A percentile compares a stretch with the other conserved stretches of the same genome.
Conservation (phyloP, 371 early-diverging fungal genomes). For the Rhizopus arrhizus region DNA sequence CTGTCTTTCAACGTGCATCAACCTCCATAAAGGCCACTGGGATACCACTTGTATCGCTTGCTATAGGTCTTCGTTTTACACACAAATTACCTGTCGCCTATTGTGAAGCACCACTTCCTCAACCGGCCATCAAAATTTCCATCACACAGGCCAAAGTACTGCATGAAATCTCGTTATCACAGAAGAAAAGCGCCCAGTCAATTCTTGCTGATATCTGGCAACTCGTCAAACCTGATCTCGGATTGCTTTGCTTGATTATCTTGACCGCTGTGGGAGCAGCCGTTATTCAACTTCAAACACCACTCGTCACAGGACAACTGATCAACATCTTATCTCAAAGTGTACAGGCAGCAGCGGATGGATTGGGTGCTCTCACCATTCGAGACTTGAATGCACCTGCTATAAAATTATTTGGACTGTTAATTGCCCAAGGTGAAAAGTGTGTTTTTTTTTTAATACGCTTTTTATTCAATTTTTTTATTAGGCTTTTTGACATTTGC, state of each 20-base stretch:
- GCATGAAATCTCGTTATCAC: neutral
- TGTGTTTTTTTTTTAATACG: neutral
- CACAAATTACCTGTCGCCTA: conserved; percentile 19
- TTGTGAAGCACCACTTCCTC: conserved; percentile 21
- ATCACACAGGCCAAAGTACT: conserved; percentile 11
- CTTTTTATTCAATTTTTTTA: neutral
- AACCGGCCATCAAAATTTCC: conserved; percentile 11
- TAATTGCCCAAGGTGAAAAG: conserved; percentile 57
- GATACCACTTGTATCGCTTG: conserved; percentile 16
- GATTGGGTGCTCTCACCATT: conserved; percentile 30
- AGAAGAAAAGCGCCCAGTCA: conserved; percentile 10
- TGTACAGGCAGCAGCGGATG: conserved; percentile 26
- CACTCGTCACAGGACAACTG: conserved; percentile 74
- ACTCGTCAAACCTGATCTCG: conserved; percentile 57
- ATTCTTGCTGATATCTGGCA: conserved; percentile 45
- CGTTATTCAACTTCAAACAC: conserved; percentile 67
- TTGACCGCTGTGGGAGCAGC: conserved; percentile 70
- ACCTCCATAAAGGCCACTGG: conserved; percentile 7
- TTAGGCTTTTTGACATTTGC: conserved; percentile 64
- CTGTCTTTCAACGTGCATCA: neutral
- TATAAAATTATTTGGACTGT: conserved; percentile 54
- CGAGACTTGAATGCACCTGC: conserved; percentile 57
- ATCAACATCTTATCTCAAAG: conserved; percentile 66
- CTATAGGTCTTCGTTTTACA: conserved; percentile 10
- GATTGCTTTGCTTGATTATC: conserved; percentile 56